phyloP scores from a whole-genome alignment of 306 rosid species.

The Cucumis cinereus region DNA sequence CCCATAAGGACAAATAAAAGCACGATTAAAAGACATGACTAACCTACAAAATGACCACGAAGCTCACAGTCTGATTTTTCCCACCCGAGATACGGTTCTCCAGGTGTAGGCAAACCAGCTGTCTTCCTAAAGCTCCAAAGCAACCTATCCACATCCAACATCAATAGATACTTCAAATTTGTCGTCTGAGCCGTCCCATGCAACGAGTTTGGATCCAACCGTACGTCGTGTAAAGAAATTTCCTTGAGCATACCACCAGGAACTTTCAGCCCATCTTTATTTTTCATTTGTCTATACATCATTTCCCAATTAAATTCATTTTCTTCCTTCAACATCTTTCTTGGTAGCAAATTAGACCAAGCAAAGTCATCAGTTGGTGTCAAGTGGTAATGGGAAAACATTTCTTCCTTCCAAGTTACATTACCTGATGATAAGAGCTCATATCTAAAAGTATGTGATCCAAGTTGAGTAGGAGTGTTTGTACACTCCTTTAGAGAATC shows the following conservation, averaged over 20 bases:
- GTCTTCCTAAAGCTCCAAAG: constrained; percentile 74
- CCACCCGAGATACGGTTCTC: constrained; percentile 57
- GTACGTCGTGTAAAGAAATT: constrained; percentile 55
- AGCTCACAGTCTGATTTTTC: constrained; percentile 41
- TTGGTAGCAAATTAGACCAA: constrained; percentile 54
- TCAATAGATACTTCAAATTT: constrained; percentile 60
- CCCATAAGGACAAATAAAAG: neutral
- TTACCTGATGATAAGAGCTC: constrained; percentile 35
- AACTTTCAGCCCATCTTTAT: constrained; percentile 9
- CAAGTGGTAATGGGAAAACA: constrained; percentile 49
- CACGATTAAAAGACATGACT: neutral
- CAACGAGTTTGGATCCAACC: constrained; percentile 33
- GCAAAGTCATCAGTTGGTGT: constrained; percentile 64
- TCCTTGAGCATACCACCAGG: constrained; percentile 48
- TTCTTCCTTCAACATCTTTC: constrained; percentile 40
- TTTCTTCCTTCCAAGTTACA: constrained; percentile 40
- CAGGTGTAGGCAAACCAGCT: constrained; percentile 64
- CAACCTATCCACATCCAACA: constrained; percentile 64
- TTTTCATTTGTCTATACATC: constrained; percentile 49
- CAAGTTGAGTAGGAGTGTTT: constrained; percentile 37
- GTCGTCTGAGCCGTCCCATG: constrained; percentile 59
- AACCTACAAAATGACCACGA: constrained; percentile 91
- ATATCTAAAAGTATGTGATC: constrained; percentile 40
- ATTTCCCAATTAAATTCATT: constrained; percentile 40
- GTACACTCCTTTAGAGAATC: constrained; percentile 54